Percentiles rank a stretch among this genome's conserved stretches.
Conservation (phyloP, 2,329 filamentous ascomycete genomes). For the Ilyonectria sp. region DNA sequence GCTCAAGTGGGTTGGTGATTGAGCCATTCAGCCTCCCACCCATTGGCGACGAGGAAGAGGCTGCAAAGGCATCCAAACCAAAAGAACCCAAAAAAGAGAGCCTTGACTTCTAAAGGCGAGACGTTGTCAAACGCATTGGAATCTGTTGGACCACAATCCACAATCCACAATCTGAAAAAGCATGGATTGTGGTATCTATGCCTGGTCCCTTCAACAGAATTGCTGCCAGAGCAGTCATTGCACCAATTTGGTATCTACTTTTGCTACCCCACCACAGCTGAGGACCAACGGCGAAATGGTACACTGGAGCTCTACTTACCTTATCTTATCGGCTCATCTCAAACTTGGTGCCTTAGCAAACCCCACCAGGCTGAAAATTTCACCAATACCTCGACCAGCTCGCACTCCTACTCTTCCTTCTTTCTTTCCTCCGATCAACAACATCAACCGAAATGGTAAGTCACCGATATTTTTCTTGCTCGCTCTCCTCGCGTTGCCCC, state of each 20-base stretch:
- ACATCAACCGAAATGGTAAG: conserved; percentile 41
- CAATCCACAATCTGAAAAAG: no score
- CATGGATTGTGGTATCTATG: no score
- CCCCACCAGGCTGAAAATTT: conserved; percentile 44
- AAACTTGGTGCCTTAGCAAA: conserved; percentile 14
- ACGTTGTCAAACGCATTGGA: conserved; percentile 28
- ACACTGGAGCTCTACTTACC: conserved; percentile 24
- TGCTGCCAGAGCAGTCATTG: neutral
- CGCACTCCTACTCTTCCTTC: conserved; percentile 32
- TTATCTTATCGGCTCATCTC: conserved; percentile 30
- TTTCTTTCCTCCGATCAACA: conserved; percentile 40
- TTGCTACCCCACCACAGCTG: neutral
- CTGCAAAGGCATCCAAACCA: conserved; percentile 55
- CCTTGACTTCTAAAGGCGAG: conserved; percentile 76
- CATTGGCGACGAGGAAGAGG: conserved; percentile 77
- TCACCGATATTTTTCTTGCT: conserved; percentile 19
- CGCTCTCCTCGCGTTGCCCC: conserved; percentile 9
- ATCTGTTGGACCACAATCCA: no score
- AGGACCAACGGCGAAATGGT: conserved; percentile 9
- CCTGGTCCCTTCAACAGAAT: no score
- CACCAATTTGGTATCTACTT: neutral
- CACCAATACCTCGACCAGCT: conserved; percentile 38
- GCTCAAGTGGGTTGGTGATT: conserved; percentile 84
- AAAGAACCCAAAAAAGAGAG: conserved; percentile 74
- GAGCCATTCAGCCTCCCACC: conserved; percentile 92